phyloP scores from a whole-genome alignment of 345 rosid genomes.

The Noccaea bulbosa region DNA sequence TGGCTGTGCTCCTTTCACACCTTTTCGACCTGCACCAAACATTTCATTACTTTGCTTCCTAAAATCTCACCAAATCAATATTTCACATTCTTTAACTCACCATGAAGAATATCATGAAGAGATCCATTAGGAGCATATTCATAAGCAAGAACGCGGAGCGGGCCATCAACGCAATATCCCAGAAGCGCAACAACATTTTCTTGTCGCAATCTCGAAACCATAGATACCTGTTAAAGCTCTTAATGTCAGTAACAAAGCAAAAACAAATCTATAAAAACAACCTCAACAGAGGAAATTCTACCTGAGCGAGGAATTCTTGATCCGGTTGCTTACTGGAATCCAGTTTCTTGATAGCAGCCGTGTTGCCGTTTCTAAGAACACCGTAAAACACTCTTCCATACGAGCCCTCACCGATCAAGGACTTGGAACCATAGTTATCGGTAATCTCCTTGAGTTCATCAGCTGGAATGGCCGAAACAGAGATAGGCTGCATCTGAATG shows the following conservation, averaged over 20 bases:
- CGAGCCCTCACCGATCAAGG: slow-evolving; percentile 91
- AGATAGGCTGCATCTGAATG: slow-evolving; percentile 57
- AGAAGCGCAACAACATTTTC: slow-evolving; percentile 81
- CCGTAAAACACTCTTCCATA: slow-evolving; percentile 93
- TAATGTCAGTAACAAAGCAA: slow-evolving; percentile 8
- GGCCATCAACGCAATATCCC: slow-evolving; percentile 84
- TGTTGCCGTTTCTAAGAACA: slow-evolving; percentile 60
- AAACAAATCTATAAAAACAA: background rate
- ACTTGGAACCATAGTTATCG: slow-evolving; percentile 64
- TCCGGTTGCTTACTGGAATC: slow-evolving; percentile 94
- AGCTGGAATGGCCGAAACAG: slow-evolving; percentile 56
- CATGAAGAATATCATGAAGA: slow-evolving; percentile 92
- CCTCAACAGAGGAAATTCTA: slow-evolving; percentile 25
- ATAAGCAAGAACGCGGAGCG: slow-evolving; percentile 80
- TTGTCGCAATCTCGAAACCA: slow-evolving; percentile 88
- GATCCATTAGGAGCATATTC: slow-evolving; percentile 94
- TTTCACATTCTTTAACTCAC: slow-evolving; percentile 45
- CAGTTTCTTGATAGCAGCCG: slow-evolving; percentile 82
- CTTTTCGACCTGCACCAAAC: slow-evolving; percentile 71
- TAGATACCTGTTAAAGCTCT: slow-evolving; percentile 61
- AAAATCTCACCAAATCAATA: background rate
- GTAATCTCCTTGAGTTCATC: slow-evolving; percentile 71
- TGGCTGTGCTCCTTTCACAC: slow-evolving; percentile 91
- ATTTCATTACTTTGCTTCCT: slow-evolving; percentile 1
- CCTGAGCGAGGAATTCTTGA: slow-evolving; percentile 89